phyloP scores from a whole-genome alignment of 2,329 filamentous ascomycete genomes.

The Hyphodiscus sp. region DNA sequence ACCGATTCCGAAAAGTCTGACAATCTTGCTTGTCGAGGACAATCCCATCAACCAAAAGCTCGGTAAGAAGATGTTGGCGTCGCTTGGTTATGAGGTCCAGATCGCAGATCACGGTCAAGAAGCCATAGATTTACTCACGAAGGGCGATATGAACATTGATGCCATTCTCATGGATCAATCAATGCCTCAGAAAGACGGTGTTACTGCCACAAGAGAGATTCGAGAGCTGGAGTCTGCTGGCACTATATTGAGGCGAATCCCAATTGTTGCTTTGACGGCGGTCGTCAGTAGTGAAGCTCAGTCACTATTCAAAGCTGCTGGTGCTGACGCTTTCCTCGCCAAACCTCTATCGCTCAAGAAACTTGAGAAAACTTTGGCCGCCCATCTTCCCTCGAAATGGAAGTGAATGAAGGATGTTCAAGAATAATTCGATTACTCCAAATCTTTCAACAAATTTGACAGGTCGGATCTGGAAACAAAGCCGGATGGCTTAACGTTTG shows the following conservation, averaged over 20 bases:
- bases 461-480: no score
- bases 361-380: constrained; percentile 12
- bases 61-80: constrained; percentile 21
- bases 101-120: constrained; percentile 27
- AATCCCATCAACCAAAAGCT: constrained; percentile 29
- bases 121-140: constrained; percentile 22
- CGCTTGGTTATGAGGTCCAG: constrained; percentile 19
- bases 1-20: constrained; percentile 6
- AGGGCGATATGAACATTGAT: constrained; percentile 20
- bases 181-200: constrained; percentile 29
- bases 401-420: neutral
- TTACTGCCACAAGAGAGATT: constrained; percentile 28
- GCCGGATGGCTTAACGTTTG: no score
- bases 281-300: constrained; percentile 25
- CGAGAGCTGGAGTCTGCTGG: constrained; percentile 22
- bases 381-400: constrained; percentile 9
- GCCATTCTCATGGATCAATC: constrained; percentile 30
- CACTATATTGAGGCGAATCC: constrained; percentile 14
- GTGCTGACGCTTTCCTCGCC: constrained; percentile 28
- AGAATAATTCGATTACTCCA: neutral
- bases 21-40: constrained; percentile 25
- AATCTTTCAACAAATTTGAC: no score
- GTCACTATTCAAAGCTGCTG: constrained; percentile 24
- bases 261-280: constrained; percentile 29
- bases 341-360: constrained; percentile 22